These are phyloP conservation scores for Globisporangium carolinianum DNA, from an alignment of 352 stramenopile genomes.

Conservation along the genomic window DNA sequence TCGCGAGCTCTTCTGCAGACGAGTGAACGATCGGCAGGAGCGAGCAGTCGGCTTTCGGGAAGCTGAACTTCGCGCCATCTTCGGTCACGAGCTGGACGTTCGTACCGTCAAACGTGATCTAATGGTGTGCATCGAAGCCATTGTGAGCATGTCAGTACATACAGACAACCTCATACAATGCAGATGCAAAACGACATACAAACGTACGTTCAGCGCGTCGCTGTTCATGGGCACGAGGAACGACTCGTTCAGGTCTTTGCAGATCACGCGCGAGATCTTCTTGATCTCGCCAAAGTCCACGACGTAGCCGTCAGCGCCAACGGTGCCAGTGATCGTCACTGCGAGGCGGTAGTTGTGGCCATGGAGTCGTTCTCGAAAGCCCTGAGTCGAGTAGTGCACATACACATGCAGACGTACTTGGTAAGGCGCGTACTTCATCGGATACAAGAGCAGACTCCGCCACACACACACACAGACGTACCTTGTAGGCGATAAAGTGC, in stretches of 20 bases:
- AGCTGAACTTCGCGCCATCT: constrained; percentile 93
- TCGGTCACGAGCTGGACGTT: constrained; percentile 91
- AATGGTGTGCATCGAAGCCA: not conserved
- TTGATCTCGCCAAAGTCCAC: constrained; percentile 98
- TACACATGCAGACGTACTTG: no score
- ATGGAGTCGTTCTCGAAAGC: constrained; percentile 95
- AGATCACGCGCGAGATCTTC: constrained; percentile 90
- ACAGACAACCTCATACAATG: no score
- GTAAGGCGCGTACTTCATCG: no score
- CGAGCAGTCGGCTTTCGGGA: constrained; percentile 93
- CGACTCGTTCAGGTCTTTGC: constrained; percentile 96
- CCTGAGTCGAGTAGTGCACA: constrained; percentile 18
- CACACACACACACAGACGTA: constrained; percentile 14
- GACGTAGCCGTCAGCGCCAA: constrained; percentile 94
- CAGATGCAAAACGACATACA: not conserved
- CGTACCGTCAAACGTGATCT: constrained; percentile 81
- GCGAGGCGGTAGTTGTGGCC: constrained; percentile 97
- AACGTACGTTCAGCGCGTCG: constrained; percentile 82
- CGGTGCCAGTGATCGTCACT: constrained; percentile 81
- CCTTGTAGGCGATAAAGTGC: constrained; percentile 88
- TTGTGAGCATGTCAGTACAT: no score
- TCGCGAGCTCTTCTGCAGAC: constrained; percentile 94
- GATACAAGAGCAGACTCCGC: not conserved
- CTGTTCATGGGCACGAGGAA: constrained; percentile 96
- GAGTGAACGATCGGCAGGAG: constrained; percentile 96